Base-by-base conservation (phyloP, 2,329 filamentous ascomycete species). In the Sporothrix brasiliensis region DNA sequence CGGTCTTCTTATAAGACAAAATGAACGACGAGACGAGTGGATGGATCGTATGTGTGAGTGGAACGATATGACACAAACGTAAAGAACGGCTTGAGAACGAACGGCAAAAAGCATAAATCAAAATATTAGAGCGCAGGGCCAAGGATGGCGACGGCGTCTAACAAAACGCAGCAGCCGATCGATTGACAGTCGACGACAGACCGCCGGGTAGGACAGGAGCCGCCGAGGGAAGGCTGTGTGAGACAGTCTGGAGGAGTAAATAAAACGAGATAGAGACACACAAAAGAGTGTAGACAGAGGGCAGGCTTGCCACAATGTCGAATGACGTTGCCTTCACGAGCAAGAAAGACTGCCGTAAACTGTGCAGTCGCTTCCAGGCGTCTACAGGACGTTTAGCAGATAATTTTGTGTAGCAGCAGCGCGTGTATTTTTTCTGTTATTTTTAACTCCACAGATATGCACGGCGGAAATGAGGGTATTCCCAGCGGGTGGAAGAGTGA, bases 161-260 rank as follows among this genome's bases (percentile, higher is more conserved):
- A 65, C 61, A 65, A 65, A 49, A 65, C 61, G 54, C 14, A 34
- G 61, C 60, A 24, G 41, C 61, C 44, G 61, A 24, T 65, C 10
- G 61, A 65, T 50, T 16, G 60, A 63, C 60, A 49, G 3, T 27
- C 41, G 41, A 30, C 11, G 21, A 19, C 16, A n/a, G 24, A 65
- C 9, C 13, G 44, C 24, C 44, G 61, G 19, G 44, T n/a, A 65
- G 39, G 60, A 49, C 56, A 61, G 34, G 34, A 44, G 56, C 56
- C 56, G 39, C 56, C 56, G 56, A 44, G 39, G 39, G 41, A 41
- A 41, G 34, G n/a, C n/a, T 21, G 56, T 13, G 56, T 14, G 19
- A 9, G 47, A 49, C 16, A 21, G 5, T 21, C 16, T 9, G 19
- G 49, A 50, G 49, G 49, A 7, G 49, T 50, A 50, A 21, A 50